A percentile compares a stretch with the other conserved stretches of the same genome.
Evolutionary conservation across 1,284 basidiomycete species (phyloP).

Genomic region (Apiotrichum sp.): DNA sequence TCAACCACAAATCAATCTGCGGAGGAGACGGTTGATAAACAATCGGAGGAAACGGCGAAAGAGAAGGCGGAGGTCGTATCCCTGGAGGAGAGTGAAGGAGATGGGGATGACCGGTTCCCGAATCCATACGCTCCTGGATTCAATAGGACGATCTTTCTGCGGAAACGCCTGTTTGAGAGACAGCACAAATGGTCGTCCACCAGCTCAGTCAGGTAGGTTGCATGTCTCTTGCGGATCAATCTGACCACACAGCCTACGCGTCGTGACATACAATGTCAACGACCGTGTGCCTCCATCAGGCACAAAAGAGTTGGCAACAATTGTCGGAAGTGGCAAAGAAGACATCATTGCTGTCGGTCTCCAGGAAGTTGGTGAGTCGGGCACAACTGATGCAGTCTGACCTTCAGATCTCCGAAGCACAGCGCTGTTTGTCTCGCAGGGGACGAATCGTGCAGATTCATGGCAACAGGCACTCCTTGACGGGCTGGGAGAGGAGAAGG

Average conservation of each 20-base stretch:
- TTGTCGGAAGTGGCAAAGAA: slow-evolving; percentile 33
- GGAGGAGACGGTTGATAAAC: background rate
- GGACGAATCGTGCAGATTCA: slow-evolving; percentile 48
- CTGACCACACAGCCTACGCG: slow-evolving; percentile 23
- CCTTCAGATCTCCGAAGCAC: slow-evolving; percentile 30
- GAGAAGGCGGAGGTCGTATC: no score
- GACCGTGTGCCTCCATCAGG: slow-evolving; percentile 36
- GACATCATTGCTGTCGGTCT: slow-evolving; percentile 41
- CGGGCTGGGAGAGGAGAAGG: slow-evolving; percentile 50
- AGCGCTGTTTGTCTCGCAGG: slow-evolving; percentile 37
- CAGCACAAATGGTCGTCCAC: slow-evolving; percentile 29
- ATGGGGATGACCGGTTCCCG: slow-evolving; percentile 12
- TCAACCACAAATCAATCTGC: background rate
- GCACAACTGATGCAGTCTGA: background rate
- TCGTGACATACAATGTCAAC: slow-evolving; percentile 44
- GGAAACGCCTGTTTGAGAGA: slow-evolving; percentile 29
- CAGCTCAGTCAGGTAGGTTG: slow-evolving; percentile 14
- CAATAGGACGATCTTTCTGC: slow-evolving; percentile 26
- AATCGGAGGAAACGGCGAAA: background rate
- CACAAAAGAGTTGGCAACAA: slow-evolving; percentile 30
- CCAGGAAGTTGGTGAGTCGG: slow-evolving; percentile 37
- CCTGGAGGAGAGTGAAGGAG: no score
- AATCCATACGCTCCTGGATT: slow-evolving; percentile 32
- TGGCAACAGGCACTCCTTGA: slow-evolving; percentile 53
- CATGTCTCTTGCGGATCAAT: no score